Base-by-base conservation (phyloP, 345 rosid genomes). In the Punica granatum region DNA sequence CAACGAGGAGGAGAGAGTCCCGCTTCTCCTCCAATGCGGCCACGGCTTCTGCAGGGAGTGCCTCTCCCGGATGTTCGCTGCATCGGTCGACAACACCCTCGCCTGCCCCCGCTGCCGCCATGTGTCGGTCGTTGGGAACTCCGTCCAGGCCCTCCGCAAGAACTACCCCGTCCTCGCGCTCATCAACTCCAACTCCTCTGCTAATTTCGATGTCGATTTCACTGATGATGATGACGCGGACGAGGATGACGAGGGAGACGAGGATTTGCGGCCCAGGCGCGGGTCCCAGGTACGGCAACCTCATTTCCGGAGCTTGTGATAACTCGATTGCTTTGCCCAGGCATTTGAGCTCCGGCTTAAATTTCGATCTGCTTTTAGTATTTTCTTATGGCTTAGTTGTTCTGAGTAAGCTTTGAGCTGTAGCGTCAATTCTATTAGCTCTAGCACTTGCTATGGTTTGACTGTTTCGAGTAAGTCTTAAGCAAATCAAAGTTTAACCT, bases 1-100 rank as follows among this genome's bases (percentile, higher is more conserved):
- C 79, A 88, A 91, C 79, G 97, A 90, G 76, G 94, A 82, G 3
- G 99, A 89, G 63, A 80, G 97, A 60, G 96, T 89, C 68, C 99
- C 97, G 21, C 72, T 94, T 4, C 74, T 94, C 64, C 97, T 91
- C 63, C 90, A 91, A 79, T 94, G 99, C 73, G 99, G 97, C 7
- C 99, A 91, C 28, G 96, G 97, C 30, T 94, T 91, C 78, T 94
- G 99, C 78, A 91, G 78, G 51, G 97, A 91, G 63, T 94, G 99
- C 63, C 74, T 91, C 18, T 91, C 97, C 0, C 76, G 78, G 62
- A 85, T 94, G 96, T 94, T 94, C 86, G 78, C 97, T 10, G 77
- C 96, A 11, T 94, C 99, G 26, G 65, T 82, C 46, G 99, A 94
- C 75, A 80, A 85, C 21, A 76, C 91, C 16, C 86, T 93, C 46